Evolutionary conservation across 495 filamentous ascomycete genomes (phyloP), one percentile per base, ranked within the genome.

Genomic region (Aspergillus kassunensis): DNA sequence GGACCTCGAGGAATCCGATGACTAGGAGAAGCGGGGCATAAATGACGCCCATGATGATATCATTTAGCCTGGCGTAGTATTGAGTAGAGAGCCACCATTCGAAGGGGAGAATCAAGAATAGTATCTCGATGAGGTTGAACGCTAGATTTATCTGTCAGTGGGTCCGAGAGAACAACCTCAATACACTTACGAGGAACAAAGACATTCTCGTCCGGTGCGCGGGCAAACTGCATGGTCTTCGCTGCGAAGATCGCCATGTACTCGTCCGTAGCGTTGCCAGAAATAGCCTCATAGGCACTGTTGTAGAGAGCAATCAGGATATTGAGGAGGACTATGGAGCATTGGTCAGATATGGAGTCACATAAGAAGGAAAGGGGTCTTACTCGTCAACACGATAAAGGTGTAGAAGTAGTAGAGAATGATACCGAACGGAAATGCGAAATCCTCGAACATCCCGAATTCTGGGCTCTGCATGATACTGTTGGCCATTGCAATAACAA

Each of bases 291-390:
- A 68, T 98, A 98, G 23, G 95, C 92, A 56, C 83, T 88, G 66
- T 97, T 97, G 72, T 97, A 98, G 4, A 98, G 80, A 0, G 93
- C 93, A 58, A 98, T 97, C 30, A 98, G 81, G 63, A 97, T 87
- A 64, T 97, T 97, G 50, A 97, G 73, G 11, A 97, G 79, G 21
- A 97, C 82, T 79, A 54, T 39, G n/a, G n/a, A n/a, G n/a, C 19
- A n/a, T 1, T 31, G 3, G 53, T 70, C 44, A 70, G 61, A 31
- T 6, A 40, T 63, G 6, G 21, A 18, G 1, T 3, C 6, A 29
- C 6, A 16, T 5, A 15, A n/a, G 36, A 24, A 24, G 21, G 3
- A 8, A 49, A 15, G 19, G 16, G 27, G 24, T 56, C 70, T 60
- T 62, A 80, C 78, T 69, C 35, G 79, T 90, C 89, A 96, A 96